These are phyloP conservation scores for Barnettozyma botsteinii DNA, from an alignment of 805 yeast species.

Conservation along the genomic window DNA sequence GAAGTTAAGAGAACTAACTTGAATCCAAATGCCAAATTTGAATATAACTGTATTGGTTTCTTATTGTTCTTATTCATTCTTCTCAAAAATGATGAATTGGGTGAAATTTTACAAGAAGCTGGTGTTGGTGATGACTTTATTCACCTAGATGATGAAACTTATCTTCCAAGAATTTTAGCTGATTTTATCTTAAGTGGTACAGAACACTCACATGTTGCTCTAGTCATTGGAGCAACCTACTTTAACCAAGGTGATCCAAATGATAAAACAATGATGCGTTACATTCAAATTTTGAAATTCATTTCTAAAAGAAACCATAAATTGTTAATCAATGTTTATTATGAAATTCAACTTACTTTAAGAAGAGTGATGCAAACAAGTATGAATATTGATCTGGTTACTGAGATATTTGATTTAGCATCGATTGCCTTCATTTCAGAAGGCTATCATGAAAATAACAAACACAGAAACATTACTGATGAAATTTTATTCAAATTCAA, in stretches of 20 bases:
- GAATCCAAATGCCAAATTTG: constrained; percentile 9
- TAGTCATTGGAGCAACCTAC: constrained; percentile 30
- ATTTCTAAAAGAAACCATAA: constrained; percentile 29
- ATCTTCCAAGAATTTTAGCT: constrained; percentile 33
- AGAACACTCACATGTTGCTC: constrained; percentile 27
- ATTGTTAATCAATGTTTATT: constrained; percentile 29
- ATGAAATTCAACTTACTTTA: constrained; percentile 26
- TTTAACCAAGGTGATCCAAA: constrained; percentile 30
- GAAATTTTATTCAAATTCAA: constrained; percentile 9
- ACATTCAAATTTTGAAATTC: constrained; percentile 27
- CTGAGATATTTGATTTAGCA: constrained; percentile 28
- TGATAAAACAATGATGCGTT: constrained; percentile 31
- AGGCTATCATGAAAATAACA: constrained; percentile 14
- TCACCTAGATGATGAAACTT: constrained; percentile 27
- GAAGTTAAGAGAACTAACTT: constrained; percentile 17
- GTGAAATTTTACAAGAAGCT: constrained; percentile 27
- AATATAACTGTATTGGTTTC: constrained; percentile 19
- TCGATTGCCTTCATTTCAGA: constrained; percentile 26
- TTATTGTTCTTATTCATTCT: constrained; percentile 32
- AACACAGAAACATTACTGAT: constrained; percentile 2
- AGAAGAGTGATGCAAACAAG: constrained; percentile 21
- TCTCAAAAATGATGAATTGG: constrained; percentile 33
- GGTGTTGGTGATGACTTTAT: constrained; percentile 31
- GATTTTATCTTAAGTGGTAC: constrained; percentile 29
- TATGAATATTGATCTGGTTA: constrained; percentile 22